phyloP scores from a whole-genome alignment of 129 eudicot genomes.

The Tagetes patula region DNA sequence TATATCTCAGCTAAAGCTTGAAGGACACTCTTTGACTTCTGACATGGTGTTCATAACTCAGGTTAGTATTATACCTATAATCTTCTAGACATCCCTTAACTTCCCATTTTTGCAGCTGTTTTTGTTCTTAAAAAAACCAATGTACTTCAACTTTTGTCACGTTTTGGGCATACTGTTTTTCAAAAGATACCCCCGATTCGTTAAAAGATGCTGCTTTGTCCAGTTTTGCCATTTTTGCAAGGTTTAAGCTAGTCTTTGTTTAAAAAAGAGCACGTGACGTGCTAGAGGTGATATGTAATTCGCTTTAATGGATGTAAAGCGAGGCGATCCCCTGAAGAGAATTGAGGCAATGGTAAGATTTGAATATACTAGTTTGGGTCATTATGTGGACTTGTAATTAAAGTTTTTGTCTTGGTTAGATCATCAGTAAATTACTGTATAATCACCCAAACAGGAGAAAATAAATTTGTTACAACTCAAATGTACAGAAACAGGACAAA shows the following conservation, averaged over 20 bases:
- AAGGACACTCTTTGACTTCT: constrained; percentile 81
- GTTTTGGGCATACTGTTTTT: neutral
- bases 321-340: neutral
- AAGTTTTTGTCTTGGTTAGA: neutral
- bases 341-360: neutral
- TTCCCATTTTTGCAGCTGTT: neutral
- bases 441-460: neutral
- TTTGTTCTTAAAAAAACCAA: neutral
- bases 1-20: constrained; percentile 83
- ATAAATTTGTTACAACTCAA: neutral
- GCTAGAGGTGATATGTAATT: neutral
- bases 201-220: neutral
- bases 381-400: neutral
- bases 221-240: neutral
- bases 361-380: neutral
- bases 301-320: neutral
- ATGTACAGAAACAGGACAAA: neutral
- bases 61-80: constrained; percentile 37
- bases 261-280: neutral
- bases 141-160: neutral
- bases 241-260: neutral
- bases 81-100: neutral
- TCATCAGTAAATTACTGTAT: neutral
- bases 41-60: constrained; percentile 94
- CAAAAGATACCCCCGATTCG: neutral